Percentiles rank a stretch among this genome's conserved stretches.
Conservation (phyloP, 805 yeast species). For the Komagataella mondaviorum region DNA sequence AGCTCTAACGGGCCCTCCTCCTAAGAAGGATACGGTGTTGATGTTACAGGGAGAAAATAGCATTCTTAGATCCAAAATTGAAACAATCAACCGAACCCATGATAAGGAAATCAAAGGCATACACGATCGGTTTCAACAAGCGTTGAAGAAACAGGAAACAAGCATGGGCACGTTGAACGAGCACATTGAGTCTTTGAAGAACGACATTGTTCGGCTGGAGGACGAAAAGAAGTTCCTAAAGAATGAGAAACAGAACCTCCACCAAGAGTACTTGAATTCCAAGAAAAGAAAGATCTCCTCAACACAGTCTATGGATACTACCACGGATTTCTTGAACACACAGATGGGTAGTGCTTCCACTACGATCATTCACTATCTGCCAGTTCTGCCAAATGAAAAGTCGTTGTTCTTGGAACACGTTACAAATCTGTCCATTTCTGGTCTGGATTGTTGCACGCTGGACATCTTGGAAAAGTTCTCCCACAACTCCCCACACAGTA, state of each 20-base stretch:
- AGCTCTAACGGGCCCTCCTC: neutral
- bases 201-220: conserved; percentile 27
- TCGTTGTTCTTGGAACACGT: neutral
- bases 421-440: neutral
- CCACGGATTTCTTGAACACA: neutral
- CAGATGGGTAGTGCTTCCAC: neutral
- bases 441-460: neutral
- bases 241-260: conserved; percentile 23
- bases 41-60: conserved; percentile 72
- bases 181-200: conserved; percentile 8
- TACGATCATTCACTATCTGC: neutral
- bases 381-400: neutral
- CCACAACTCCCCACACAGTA: neutral
- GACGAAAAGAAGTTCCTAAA: conserved; percentile 43
- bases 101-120: conserved; percentile 23
- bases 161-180: conserved; percentile 6
- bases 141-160: conserved; percentile 10
- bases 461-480: neutral
- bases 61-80: conserved; percentile 53
- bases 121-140: conserved; percentile 12
- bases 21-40: conserved; percentile 23
- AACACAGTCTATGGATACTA: neutral
- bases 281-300: neutral
- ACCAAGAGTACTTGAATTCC: neutral
- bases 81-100: conserved; percentile 25